Conservation (phyloP, 2,329 filamentous ascomycete species). For the Aureobasidium mangrovei region DNA sequence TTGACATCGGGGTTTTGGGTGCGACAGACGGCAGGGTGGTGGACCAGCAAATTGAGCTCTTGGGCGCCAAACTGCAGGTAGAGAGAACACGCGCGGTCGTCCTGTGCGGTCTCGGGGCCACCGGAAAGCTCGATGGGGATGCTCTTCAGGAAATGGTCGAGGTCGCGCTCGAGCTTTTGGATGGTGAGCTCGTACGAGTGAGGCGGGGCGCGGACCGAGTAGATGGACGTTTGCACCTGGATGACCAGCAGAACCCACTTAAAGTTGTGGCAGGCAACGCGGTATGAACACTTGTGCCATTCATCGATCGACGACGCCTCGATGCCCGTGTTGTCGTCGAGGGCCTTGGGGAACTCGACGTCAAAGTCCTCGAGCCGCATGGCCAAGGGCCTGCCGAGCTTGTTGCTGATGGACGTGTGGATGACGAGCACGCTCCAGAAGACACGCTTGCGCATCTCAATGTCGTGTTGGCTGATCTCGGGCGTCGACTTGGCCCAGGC, state of each 20-base stretch:
- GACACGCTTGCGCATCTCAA: slow-evolving; percentile 67
- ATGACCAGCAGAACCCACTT: slow-evolving; percentile 59
- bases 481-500: slow-evolving; percentile 42
- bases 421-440: slow-evolving; percentile 67
- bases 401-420: slow-evolving; percentile 61
- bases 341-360: slow-evolving; percentile 62
- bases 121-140: slow-evolving; percentile 55
- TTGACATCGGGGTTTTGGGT: slow-evolving; percentile 51
- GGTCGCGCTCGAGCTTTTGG: slow-evolving; percentile 54
- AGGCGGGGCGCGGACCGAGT: slow-evolving; percentile 56
- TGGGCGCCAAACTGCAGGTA: slow-evolving; percentile 43
- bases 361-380: slow-evolving; percentile 69
- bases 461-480: slow-evolving; percentile 50
- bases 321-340: slow-evolving; percentile 61
- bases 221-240: slow-evolving; percentile 69
- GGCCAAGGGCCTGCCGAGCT: slow-evolving; percentile 68
- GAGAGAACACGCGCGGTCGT: slow-evolving; percentile 40
- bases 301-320: slow-evolving; percentile 38
- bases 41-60: slow-evolving; percentile 42
- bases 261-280: slow-evolving; percentile 57
- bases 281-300: slow-evolving; percentile 54
- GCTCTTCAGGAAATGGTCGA: slow-evolving; percentile 53
- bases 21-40: slow-evolving; percentile 45
- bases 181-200: slow-evolving; percentile 57
- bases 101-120: slow-evolving; percentile 34